These are phyloP conservation scores for Phytopythium vexans DNA, from an alignment of 352 stramenopile species.

Conservation along the genomic window DNA sequence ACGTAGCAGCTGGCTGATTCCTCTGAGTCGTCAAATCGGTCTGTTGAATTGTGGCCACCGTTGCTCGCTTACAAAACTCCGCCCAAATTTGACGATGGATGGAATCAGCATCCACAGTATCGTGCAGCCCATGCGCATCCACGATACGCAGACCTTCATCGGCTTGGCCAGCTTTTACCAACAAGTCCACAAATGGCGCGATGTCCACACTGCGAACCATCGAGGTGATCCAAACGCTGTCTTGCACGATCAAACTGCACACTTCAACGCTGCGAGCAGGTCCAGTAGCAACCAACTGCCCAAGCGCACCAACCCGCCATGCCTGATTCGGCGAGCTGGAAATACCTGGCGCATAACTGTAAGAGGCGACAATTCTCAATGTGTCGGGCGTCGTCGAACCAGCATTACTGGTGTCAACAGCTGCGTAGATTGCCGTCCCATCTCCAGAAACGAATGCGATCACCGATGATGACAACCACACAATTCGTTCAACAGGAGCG, in stretches of 20 bases:
- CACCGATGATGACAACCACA: neutral
- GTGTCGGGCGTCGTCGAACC: neutral
- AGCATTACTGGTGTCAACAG: too few relatives aligned
- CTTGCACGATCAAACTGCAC: constrained; percentile 11
- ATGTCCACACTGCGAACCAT: constrained; percentile 16
- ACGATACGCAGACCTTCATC: constrained; percentile 33
- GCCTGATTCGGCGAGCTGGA: neutral
- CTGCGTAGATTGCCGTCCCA: too few relatives aligned
- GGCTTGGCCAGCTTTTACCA: constrained; percentile 31
- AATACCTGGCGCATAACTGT: constrained; percentile 1
- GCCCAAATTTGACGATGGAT: constrained; percentile 54
- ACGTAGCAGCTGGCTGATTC: constrained; percentile 8
- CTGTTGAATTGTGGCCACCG: too few relatives aligned
- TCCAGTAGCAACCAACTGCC: neutral
- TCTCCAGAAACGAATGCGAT: too few relatives aligned
- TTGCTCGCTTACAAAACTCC: constrained; percentile 20
- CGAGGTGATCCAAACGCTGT: constrained; percentile 11
- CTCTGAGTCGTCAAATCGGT: too few relatives aligned
- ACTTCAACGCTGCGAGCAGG: neutral
- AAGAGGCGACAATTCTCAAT: neutral
- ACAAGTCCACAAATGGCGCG: constrained; percentile 30
- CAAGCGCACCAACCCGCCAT: neutral
- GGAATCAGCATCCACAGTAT: constrained; percentile 25
- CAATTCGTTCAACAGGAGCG: neutral
- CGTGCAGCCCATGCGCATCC: constrained; percentile 10